Evolutionary conservation across 257 asterid species (phyloP), one percentile per base, ranked within the genome.

Genomic region (Salvia hispanica): DNA sequence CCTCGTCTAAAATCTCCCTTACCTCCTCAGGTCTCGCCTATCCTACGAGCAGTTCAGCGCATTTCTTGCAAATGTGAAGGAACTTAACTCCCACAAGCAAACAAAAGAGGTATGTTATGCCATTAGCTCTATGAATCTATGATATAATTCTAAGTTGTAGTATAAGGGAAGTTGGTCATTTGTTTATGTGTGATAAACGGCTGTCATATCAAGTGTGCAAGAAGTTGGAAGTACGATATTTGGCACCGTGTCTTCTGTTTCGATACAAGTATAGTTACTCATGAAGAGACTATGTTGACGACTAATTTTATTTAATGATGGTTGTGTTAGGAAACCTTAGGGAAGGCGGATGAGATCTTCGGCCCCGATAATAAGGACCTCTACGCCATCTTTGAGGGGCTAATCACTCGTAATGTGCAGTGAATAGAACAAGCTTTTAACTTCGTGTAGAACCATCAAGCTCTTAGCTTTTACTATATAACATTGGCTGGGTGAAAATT

Each of bases 281-380:
- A 2, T 21, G 0, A 5, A 6, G 18, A 2, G 3, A 37, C 18
- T 46, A 8, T 53, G 21, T 66, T 25, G 31, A 25, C 70, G 72
- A 76, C 66, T 18, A 3, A 18, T 39, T 60, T 52, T 42, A 2
- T 50, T 62, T 9, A 16, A 73, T 21, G 15, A 18, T 66, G 58
- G 10, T 16, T 56, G 16, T 60, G 44, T 42, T 56, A 93, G 98
- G 96, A 88, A 76, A 88, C 97, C 8, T 79, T 90, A 73, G 76
- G 84, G 71, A 93, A 88, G 80, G 95, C 95, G 8, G 90, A 86
- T 52, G 97, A 88, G 68, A 88, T 93, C 60, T 86, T 93, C 58
- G 96, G 97, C 60, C 85, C 88, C 3, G 99, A 93, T 60, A 90
- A 90, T 88, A 86, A 82, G 77, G 97, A 93, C 69, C 88, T 93